Percentiles rank a stretch among this genome's conserved stretches.
Conservation (phyloP, 2,329 filamentous ascomycete species). For the Diplodia mutila region DNA sequence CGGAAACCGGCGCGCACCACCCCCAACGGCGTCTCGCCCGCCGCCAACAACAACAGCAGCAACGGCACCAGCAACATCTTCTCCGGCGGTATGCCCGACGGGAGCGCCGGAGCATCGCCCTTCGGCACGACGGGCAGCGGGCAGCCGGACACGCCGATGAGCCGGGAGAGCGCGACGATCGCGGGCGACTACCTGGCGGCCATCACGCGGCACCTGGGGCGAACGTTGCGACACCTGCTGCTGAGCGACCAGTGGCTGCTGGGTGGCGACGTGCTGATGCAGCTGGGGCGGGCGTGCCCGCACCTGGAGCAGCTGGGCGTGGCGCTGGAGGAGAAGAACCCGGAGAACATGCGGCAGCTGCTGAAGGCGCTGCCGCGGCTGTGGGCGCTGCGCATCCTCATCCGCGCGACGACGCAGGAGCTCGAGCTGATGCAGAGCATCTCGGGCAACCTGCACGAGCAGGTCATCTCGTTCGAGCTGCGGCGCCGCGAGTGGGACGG, state of each 20-base stretch:
- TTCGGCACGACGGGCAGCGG: slow-evolving; percentile 6
- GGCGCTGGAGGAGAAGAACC: slow-evolving; percentile 58
- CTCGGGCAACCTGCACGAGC: slow-evolving; percentile 39
- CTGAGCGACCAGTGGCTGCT: slow-evolving; percentile 61
- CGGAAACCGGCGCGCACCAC: slow-evolving; percentile 32
- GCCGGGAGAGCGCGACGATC: slow-evolving; percentile 28
- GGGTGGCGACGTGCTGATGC: slow-evolving; percentile 52
- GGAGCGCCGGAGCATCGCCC: slow-evolving; percentile 26
- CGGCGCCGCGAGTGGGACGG: slow-evolving; percentile 40
- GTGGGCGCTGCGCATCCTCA: slow-evolving; percentile 46
- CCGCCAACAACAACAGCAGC: slow-evolving; percentile 30
- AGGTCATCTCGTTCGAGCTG: slow-evolving; percentile 39
- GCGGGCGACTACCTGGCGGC: slow-evolving; percentile 54
- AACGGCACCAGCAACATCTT: slow-evolving; percentile 26
- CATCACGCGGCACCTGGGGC: slow-evolving; percentile 56
- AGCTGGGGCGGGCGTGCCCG: slow-evolving; percentile 58
- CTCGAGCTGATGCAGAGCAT: slow-evolving; percentile 34
- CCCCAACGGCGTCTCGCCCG: slow-evolving; percentile 27
- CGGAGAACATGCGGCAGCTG: slow-evolving; percentile 41
- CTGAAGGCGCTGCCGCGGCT: slow-evolving; percentile 46
- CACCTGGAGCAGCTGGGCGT: slow-evolving; percentile 63
- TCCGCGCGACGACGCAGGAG: slow-evolving; percentile 34
- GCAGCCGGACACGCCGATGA: slow-evolving; percentile 10
- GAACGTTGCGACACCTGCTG: slow-evolving; percentile 59
- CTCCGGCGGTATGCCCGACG: slow-evolving; percentile 32